Conservation (phyloP, 352 stramenopile species). For the Phytophthora idaei region DNA sequence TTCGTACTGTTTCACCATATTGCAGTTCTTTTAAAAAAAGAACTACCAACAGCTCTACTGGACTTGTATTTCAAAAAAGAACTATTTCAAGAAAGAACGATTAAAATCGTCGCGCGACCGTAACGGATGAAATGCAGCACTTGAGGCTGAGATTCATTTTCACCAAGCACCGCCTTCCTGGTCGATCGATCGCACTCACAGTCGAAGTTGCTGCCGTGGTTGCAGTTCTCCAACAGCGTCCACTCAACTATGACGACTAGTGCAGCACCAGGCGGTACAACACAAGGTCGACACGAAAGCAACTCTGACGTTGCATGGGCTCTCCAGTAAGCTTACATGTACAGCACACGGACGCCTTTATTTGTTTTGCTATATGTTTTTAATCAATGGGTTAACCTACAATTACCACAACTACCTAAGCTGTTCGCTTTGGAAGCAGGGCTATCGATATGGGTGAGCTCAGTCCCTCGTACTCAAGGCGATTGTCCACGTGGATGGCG, state of each 20-base stretch:
- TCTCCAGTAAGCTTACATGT: no score
- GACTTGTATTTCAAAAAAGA: not conserved
- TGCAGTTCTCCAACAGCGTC: constrained; percentile 28
- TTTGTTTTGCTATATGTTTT: no score
- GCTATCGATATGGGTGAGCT: constrained; percentile 4
- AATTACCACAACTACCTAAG: no score
- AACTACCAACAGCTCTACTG: not conserved
- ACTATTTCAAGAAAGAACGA: not conserved
- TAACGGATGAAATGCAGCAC: constrained; percentile 15
- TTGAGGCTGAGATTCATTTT: not conserved
- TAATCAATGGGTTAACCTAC: not conserved
- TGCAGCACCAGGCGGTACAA: constrained; percentile 10
- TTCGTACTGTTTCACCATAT: not conserved
- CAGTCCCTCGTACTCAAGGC: constrained; percentile 17
- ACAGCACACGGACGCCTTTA: no score
- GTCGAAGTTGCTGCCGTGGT: constrained; percentile 26
- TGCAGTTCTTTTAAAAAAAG: not conserved
- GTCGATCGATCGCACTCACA: no score
- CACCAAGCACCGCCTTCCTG: not conserved
- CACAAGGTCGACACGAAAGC: constrained; percentile 5
- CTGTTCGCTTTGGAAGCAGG: not conserved
- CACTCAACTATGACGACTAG: constrained; percentile 15
- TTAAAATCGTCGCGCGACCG: not conserved
- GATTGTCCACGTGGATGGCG: constrained; percentile 8
- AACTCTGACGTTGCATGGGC: no score